Conservation (phyloP, 2,329 filamentous ascomycete species). For the Cordyceps fumosorosea region DNA sequence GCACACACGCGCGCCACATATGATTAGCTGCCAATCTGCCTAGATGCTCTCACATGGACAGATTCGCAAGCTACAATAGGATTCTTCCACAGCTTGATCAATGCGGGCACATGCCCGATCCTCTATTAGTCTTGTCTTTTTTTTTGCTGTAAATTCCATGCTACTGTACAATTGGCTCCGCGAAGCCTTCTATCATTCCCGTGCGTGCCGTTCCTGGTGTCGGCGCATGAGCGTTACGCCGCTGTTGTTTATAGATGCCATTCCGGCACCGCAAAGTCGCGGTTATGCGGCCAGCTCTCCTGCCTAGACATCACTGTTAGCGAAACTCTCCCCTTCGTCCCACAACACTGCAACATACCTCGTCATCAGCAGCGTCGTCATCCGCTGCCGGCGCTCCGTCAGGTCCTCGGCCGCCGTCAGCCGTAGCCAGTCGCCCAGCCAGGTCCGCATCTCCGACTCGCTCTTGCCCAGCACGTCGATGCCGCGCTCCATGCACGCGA, state of each 20-base stretch:
- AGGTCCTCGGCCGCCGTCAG: conserved; percentile 33
- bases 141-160: not conserved
- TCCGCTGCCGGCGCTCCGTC: conserved; percentile 31
- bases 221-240: not conserved
- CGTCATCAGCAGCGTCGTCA: conserved; percentile 34
- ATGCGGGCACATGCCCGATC: not conserved
- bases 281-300: conserved; percentile 34
- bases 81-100: not conserved
- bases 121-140: not conserved
- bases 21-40: not conserved
- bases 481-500: conserved; percentile 67
- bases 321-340: not conserved
- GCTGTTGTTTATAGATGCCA: conserved; percentile 29
- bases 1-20: not conserved
- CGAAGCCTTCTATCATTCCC: not conserved
- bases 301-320: conserved; percentile 21
- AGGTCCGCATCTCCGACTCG: conserved; percentile 47
- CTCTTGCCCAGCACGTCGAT: conserved; percentile 50
- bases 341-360: conserved; percentile 25
- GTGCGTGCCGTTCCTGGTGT: not conserved
- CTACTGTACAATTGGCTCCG: not conserved
- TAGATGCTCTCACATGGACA: not conserved
- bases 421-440: conserved; percentile 43
- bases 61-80: not conserved
- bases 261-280: conserved; percentile 35